These are phyloP conservation scores for Asterophora parasitica DNA, from an alignment of 768 basidiomycete genomes.

Conservation along the genomic window DNA sequence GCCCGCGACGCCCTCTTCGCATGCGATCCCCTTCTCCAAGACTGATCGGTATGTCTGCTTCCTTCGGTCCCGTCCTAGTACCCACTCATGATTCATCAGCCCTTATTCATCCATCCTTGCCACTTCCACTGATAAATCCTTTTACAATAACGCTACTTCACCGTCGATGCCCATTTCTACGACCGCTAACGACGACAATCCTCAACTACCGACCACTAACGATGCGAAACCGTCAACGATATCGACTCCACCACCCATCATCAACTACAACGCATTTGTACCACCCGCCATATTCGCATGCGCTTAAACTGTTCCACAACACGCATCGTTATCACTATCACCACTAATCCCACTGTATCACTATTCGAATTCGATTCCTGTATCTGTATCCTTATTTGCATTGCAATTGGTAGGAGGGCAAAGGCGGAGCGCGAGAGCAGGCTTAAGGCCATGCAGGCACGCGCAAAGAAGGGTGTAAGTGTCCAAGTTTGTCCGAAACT, in stretches of 20 bases:
- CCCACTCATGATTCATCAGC: constrained; percentile 67
- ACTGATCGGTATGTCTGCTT: constrained; percentile 61
- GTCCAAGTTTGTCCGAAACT: background rate
- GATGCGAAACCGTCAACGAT: constrained; percentile 24
- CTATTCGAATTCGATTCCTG: constrained; percentile 8
- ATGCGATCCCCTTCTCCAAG: constrained; percentile 37
- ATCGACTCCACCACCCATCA: constrained; percentile 30
- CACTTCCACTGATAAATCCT: constrained; percentile 11
- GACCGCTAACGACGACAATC: constrained; percentile 1
- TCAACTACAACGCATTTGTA: constrained; percentile 48
- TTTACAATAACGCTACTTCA: background rate
- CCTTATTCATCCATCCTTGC: constrained; percentile 26
- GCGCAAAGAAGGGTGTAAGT: constrained; percentile 73
- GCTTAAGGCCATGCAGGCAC: constrained; percentile 63
- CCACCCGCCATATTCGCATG: constrained; percentile 65
- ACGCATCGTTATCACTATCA: background rate
- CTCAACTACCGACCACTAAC: constrained; percentile 7
- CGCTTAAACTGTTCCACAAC: constrained; percentile 40
- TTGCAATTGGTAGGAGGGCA: constrained; percentile 63
- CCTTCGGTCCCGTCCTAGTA: constrained; percentile 29
- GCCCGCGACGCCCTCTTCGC: constrained; percentile 12
- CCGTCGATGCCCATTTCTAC: constrained; percentile 9
- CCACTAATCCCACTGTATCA: constrained; percentile 20
- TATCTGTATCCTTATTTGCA: constrained; percentile 10
- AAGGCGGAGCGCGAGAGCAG: constrained; percentile 70